Base-by-base conservation (phyloP, 257 asterid genomes). In the Fraxinus anomala region DNA sequence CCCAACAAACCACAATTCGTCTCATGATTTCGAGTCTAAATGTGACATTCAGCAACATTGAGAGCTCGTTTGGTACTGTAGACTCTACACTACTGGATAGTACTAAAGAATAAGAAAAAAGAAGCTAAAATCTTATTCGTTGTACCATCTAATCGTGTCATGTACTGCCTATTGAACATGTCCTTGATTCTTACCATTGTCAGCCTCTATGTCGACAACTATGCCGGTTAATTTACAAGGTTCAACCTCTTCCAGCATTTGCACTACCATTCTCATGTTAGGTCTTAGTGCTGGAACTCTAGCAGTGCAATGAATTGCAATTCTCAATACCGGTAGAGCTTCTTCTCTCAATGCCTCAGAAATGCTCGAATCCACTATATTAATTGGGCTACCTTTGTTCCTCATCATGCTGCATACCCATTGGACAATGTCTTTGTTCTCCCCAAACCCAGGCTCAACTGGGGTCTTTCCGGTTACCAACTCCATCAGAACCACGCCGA, bases 401-500 rank as follows among this genome's bases (percentile, higher is more conserved):
- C 83, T 72, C 83, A 84, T 39, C 59, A 51, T 75, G 83, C 67
- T 69, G 81, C 78, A 75, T 36, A 84, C 80, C 90, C 90, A 86
- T 3, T 83, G 79, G 8, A 84, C 86, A 73, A 86, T 84, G 23
- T 86, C 86, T 68, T 44, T 69, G 72, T 75, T 74, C 47, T 86
- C 89, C 70, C 89, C 86, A 8, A 77, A 84, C 21, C 82, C 88
- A 4, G 79, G 66, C 47, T 86, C 88, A 44, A 79, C 78, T 0
- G 89, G 86, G 47, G 70, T 86, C 76, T 77, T 86, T 28, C 89
- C 89, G 0, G 80, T 86, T 23, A 82, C 88, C 42, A 86, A 74
- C 75, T 86, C 89, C 86, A 82, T 76, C 30, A 83, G 72, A 49
- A 86, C 88, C 72, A 86, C 89, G 5, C 88, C 88, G 1, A 86